Percentiles rank a stretch among this genome's conserved stretches.
Conservation (phyloP, 2,329 filamentous ascomycete genomes). For the Diplocarpon rosae region DNA sequence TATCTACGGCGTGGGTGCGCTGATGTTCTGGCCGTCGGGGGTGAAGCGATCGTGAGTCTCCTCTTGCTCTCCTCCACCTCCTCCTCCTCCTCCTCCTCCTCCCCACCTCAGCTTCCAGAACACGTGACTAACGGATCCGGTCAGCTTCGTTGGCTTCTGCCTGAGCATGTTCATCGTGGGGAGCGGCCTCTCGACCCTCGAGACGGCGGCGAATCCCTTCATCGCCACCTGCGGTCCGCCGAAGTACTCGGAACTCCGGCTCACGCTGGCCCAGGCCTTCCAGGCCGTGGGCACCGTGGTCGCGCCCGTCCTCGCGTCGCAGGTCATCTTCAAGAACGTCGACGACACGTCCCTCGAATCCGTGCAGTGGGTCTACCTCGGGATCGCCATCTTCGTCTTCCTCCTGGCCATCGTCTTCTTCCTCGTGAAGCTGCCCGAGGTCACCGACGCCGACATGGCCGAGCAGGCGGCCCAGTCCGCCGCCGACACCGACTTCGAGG, state of each 20-base stretch:
- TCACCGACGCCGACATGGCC: constrained; percentile 40
- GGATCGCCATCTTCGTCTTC: constrained; percentile 64
- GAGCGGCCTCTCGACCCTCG: constrained; percentile 63
- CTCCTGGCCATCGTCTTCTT: constrained; percentile 56
- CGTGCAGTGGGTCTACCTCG: constrained; percentile 76
- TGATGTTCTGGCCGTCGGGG: constrained; percentile 76
- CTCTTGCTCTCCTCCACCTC: too few relatives aligned
- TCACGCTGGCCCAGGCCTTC: constrained; percentile 64
- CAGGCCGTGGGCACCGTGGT: constrained; percentile 65
- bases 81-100: too few relatives aligned
- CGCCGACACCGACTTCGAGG: constrained; percentile 13
- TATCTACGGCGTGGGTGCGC: constrained; percentile 63
- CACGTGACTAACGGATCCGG: too few relatives aligned
- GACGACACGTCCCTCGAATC: constrained; percentile 43
- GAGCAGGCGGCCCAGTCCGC: constrained; percentile 30
- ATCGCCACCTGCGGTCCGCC: constrained; percentile 52
- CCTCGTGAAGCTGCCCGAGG: constrained; percentile 52
- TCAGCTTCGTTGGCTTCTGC: constrained; percentile 22
- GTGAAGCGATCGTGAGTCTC: constrained; percentile 31
- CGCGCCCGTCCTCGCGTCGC: constrained; percentile 57
- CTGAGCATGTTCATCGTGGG: constrained; percentile 53
- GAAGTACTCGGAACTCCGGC: constrained; percentile 60
- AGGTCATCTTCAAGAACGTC: constrained; percentile 57
- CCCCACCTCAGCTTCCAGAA: too few relatives aligned
- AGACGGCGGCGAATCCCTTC: constrained; percentile 73